Evolutionary conservation across 768 basidiomycete genomes (phyloP).

Genomic region (Hydnomerulius pinastri): DNA sequence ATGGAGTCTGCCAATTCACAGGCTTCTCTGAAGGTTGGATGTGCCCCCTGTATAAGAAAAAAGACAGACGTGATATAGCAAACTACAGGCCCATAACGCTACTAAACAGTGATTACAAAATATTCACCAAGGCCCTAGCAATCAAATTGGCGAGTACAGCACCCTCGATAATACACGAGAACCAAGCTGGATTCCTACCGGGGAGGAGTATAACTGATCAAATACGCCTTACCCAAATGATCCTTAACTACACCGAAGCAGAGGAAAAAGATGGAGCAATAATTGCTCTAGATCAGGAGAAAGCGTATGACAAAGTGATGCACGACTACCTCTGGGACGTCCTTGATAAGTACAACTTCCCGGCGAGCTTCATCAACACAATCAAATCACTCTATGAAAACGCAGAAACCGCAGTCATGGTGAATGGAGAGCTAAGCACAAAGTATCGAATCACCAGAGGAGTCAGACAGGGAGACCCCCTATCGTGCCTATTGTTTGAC

Average conservation of each 20-base stretch:
- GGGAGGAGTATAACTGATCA: slow-evolving; percentile 35
- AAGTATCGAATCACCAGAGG: slow-evolving; percentile 17
- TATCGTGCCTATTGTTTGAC: slow-evolving; percentile 35
- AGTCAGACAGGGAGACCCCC: slow-evolving; percentile 37
- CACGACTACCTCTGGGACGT: slow-evolving; percentile 34
- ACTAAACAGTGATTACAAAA: slow-evolving; percentile 36
- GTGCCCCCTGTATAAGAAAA: slow-evolving; percentile 45
- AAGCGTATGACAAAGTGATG: slow-evolving; percentile 38
- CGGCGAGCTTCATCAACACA: slow-evolving; percentile 27
- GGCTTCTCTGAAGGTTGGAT: slow-evolving; percentile 34
- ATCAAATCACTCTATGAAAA: slow-evolving; percentile 30
- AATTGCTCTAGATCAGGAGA: slow-evolving; percentile 39
- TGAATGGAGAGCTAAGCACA: slow-evolving; percentile 33
- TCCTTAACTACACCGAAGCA: slow-evolving; percentile 26
- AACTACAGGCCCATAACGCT: slow-evolving; percentile 43
- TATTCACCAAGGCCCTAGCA: slow-evolving; percentile 26
- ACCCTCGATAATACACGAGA: slow-evolving; percentile 26
- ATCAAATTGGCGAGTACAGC: slow-evolving; percentile 14
- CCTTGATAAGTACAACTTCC: slow-evolving; percentile 25
- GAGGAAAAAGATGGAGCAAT: slow-evolving; percentile 29
- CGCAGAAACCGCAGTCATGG: slow-evolving; percentile 31
- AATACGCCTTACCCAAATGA: slow-evolving; percentile 23
- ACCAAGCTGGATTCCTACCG: slow-evolving; percentile 43
- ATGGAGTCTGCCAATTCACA: slow-evolving; percentile 15
- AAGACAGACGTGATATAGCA: slow-evolving; percentile 27